Percentiles rank a stretch among this genome's conserved stretches.
Evolutionary conservation across 1,284 basidiomycete species (phyloP).

Genomic region (Irpex sp.): DNA sequence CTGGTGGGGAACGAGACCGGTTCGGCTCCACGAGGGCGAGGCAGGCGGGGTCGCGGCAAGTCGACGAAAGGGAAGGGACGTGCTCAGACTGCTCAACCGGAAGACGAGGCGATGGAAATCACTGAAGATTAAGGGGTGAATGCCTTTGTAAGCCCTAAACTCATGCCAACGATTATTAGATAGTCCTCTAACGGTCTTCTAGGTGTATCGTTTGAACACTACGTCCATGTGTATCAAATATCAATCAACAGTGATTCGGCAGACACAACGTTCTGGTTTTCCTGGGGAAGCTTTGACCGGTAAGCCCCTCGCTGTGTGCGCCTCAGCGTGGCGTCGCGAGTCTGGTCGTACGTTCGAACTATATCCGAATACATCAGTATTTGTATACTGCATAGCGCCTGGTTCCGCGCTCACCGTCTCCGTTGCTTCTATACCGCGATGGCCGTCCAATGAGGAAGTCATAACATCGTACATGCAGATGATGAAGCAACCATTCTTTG

Average conservation of each 20-base stretch:
- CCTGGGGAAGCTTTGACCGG: no score
- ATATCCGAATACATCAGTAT: no score
- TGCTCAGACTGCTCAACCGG: background rate
- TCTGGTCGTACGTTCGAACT: no score
- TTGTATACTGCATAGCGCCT: no score
- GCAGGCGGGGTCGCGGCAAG: slow-evolving; percentile 9
- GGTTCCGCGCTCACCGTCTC: no score
- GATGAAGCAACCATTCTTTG: no score
- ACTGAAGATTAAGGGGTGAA: background rate
- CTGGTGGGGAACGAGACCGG: slow-evolving; percentile 11
- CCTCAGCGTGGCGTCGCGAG: no score
- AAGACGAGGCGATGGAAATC: background rate
- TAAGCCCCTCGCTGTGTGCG: no score
- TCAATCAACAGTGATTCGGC: background rate
- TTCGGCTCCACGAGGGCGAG: slow-evolving; percentile 1
- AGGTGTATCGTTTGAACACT: background rate
- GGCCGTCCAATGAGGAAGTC: background rate
- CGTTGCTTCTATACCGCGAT: no score
- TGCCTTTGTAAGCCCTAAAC: background rate
- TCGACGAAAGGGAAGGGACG: slow-evolving; percentile 9
- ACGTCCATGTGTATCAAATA: slow-evolving; percentile 1
- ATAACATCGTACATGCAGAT: background rate
- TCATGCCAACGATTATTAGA: background rate
- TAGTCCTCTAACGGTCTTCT: background rate
- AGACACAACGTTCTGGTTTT: background rate